Evolutionary conservation across 2,329 filamentous ascomycete genomes (phyloP).

Genomic region (Cadophora malorum): DNA sequence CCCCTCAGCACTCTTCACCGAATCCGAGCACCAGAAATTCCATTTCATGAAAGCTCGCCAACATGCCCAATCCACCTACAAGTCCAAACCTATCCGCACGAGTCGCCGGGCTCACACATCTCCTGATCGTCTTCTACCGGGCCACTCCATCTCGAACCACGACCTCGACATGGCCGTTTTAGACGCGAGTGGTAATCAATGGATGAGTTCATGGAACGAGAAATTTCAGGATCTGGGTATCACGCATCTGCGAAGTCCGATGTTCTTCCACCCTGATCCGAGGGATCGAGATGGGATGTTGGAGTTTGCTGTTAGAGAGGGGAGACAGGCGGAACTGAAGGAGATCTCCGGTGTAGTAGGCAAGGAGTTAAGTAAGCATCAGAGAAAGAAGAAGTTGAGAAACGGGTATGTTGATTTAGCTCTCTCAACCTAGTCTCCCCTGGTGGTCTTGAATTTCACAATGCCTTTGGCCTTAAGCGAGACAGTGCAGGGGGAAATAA

Average conservation of each 20-base stretch:
- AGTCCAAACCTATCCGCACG: slow-evolving; percentile 47
- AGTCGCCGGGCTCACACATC: slow-evolving; percentile 46
- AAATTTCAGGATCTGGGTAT: slow-evolving; percentile 75
- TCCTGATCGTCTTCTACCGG: slow-evolving; percentile 43
- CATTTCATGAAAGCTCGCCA: slow-evolving; percentile 64
- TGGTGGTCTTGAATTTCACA: too few relatives aligned
- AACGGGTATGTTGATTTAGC: slow-evolving; percentile 49
- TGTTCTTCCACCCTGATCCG: slow-evolving; percentile 85
- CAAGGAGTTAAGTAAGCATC: slow-evolving; percentile 81
- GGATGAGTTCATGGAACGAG: slow-evolving; percentile 75
- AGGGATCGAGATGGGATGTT: slow-evolving; percentile 76
- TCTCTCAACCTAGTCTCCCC: slow-evolving; percentile 31
- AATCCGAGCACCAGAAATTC: slow-evolving; percentile 81
- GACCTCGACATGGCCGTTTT: slow-evolving; percentile 62
- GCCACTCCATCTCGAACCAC: slow-evolving; percentile 27
- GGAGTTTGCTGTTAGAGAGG: slow-evolving; percentile 68
- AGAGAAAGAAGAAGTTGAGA: slow-evolving; percentile 66
- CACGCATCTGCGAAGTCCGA: slow-evolving; percentile 74
- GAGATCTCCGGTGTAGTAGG: slow-evolving; percentile 79
- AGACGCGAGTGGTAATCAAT: slow-evolving; percentile 66
- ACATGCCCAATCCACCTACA: slow-evolving; percentile 50
- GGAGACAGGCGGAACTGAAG: slow-evolving; percentile 64
- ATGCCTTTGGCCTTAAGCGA: neutral
- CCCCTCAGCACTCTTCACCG: slow-evolving; percentile 80
- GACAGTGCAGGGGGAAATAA: neutral